A percentile compares a stretch with the other conserved stretches of the same genome.
phyloP scores from a whole-genome alignment of 441 rosid genomes.

The Arabidopsis lyrata region DNA sequence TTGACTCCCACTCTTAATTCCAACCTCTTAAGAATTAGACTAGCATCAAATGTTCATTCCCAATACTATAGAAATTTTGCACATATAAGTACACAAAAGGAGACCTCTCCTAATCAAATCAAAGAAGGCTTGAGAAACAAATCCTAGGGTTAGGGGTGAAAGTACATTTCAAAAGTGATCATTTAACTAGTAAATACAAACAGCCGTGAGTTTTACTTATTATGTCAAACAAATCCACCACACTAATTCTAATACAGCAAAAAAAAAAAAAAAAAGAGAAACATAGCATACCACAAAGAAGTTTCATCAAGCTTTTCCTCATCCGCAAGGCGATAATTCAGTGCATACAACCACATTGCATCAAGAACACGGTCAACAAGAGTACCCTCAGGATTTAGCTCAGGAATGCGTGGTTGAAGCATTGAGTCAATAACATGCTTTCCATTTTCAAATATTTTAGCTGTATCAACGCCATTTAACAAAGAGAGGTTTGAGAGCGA shows the following conservation, averaged over 20 bases:
- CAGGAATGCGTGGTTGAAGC: slow-evolving; percentile 80
- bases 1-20: background rate
- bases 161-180: background rate
- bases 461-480: slow-evolving; percentile 70
- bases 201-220: slow-evolving; percentile 6
- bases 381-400: slow-evolving; percentile 68
- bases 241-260: slow-evolving; percentile 25
- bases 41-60: slow-evolving; percentile 12
- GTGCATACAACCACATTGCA: slow-evolving; percentile 88
- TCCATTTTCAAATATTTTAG: slow-evolving; percentile 71
- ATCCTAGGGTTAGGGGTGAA: background rate
- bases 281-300: slow-evolving; percentile 69
- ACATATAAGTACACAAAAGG: background rate
- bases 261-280: slow-evolving; percentile 4
- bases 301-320: slow-evolving; percentile 97
- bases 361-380: slow-evolving; percentile 72
- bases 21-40: background rate
- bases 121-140: background rate
- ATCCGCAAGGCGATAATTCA: slow-evolving; percentile 91
- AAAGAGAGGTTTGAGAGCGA: slow-evolving; percentile 68
- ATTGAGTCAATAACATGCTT: slow-evolving; percentile 78
- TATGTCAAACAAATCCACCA: slow-evolving; percentile 14
- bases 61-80: background rate
- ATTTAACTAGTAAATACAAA: slow-evolving; percentile 5
- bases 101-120: background rate